phyloP scores from a whole-genome alignment of 225 moss, liverwort and hornwort species.

The Bryum argenteum region DNA sequence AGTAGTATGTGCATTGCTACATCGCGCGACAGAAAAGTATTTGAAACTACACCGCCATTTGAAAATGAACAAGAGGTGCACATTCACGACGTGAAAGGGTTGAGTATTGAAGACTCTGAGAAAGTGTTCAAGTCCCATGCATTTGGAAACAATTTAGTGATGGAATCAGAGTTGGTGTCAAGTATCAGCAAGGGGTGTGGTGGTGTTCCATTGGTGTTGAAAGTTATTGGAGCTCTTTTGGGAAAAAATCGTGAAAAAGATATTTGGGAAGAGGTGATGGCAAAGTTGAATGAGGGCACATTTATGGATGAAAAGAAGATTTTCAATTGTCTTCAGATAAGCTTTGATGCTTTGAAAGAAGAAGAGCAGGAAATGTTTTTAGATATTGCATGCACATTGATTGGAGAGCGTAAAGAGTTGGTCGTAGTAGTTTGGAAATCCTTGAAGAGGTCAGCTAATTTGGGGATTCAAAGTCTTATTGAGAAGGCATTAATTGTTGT shows the following conservation, averaged over 20 bases:
- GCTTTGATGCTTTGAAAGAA: not conserved
- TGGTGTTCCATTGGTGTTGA: conserved; percentile 1
- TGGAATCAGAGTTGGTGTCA: not conserved
- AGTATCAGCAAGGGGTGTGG: not conserved
- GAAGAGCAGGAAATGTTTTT: not conserved
- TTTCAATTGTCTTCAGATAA: not conserved
- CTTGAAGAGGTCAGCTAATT: not conserved
- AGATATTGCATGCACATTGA: not conserved
- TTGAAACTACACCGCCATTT: not conserved
- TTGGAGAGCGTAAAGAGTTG: not conserved
- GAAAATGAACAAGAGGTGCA: not conserved
- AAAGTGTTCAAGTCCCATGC: not conserved
- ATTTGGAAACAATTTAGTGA: not conserved
- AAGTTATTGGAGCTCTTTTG: not conserved
- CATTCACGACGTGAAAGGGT: not conserved
- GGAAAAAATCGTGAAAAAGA: accelerated
- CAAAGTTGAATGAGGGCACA: not conserved
- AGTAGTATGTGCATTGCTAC: not conserved
- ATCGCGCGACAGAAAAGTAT: not conserved
- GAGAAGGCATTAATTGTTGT: not conserved
- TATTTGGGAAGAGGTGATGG: not conserved
- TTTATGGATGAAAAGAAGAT: not conserved
- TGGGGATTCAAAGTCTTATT: not conserved
- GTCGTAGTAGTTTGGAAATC: not conserved
- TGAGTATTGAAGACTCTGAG: accelerated